Evolutionary conservation across 148 eudicot species (phyloP).

Genomic region (Vaccinium vitisidaea): DNA sequence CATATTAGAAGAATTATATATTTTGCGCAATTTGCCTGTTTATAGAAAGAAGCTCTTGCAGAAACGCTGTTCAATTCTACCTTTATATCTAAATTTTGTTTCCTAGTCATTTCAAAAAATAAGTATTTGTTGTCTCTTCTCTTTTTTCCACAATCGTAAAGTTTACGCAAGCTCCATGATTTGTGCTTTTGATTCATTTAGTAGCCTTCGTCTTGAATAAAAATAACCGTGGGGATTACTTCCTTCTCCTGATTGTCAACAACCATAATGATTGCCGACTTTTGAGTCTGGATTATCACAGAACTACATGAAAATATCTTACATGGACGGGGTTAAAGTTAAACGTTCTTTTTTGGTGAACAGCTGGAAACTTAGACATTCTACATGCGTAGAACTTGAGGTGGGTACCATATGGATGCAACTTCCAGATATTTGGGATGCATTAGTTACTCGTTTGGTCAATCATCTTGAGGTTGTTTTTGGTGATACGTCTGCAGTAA

Average conservation of each 20-base stretch:
- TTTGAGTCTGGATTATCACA: background rate
- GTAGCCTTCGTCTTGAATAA: background rate
- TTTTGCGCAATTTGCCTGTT: background rate
- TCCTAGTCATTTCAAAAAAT: constrained; percentile 14
- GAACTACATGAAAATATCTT: background rate
- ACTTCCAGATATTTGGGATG: background rate
- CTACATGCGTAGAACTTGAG: background rate
- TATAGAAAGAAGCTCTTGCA: background rate
- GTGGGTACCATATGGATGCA: background rate
- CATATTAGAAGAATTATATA: background rate
- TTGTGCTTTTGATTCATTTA: background rate
- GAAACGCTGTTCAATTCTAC: background rate
- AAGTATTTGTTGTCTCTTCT: background rate
- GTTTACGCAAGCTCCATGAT: background rate
- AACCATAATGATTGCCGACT: background rate
- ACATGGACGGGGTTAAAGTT: background rate
- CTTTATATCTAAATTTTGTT: background rate
- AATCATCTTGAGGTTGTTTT: background rate
- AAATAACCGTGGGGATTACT: background rate
- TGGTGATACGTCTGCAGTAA: background rate
- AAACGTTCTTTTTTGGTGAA: too few species aligned
- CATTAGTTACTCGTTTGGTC: background rate
- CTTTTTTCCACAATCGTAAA: background rate
- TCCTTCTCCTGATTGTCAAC: background rate
- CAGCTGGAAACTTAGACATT: background rate